Evolutionary conservation across 2,329 filamentous ascomycete genomes (phyloP).

Genomic region (Ceratocystis destructans): DNA sequence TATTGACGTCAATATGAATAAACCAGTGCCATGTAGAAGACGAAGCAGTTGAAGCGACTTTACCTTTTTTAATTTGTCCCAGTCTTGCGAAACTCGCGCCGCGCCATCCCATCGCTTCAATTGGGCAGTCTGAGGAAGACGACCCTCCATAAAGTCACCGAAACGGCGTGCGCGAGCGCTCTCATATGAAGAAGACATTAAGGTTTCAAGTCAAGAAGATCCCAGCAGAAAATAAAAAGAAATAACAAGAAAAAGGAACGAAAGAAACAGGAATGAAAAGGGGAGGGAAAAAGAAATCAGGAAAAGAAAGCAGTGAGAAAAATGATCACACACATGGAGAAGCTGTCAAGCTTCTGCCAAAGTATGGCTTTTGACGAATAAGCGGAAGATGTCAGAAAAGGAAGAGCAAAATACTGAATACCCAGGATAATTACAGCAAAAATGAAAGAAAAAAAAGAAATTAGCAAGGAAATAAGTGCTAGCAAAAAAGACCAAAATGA

Average conservation of each 20-base stretch:
- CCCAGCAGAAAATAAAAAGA: neutral
- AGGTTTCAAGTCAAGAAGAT: neutral
- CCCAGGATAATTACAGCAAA: neutral
- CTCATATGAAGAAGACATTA: conserved; percentile 8
- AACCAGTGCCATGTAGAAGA: conserved; percentile 15
- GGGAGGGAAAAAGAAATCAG: neutral
- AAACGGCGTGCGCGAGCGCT: conserved; percentile 20
- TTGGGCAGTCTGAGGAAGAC: conserved; percentile 22
- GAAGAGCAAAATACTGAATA: neutral
- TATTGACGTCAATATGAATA: conserved; percentile 25
- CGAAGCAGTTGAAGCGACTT: neutral
- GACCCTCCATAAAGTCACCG: conserved; percentile 25
- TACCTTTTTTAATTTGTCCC: conserved; percentile 38
- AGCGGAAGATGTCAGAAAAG: neutral
- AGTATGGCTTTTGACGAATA: neutral
- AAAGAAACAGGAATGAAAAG: neutral
- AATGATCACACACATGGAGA: neutral
- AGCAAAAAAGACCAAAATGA: neutral
- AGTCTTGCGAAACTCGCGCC: conserved; percentile 31
- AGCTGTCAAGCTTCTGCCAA: neutral
- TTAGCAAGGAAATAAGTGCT: conserved; percentile 17
- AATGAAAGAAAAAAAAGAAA: conserved; percentile 3
- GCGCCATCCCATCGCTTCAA: conserved; percentile 41
- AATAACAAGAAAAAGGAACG: neutral
- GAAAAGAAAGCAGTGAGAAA: conserved; percentile 4